Evolutionary conservation across 352 stramenopile genomes (phyloP).

Genomic region (Blastocystis sp.): DNA sequence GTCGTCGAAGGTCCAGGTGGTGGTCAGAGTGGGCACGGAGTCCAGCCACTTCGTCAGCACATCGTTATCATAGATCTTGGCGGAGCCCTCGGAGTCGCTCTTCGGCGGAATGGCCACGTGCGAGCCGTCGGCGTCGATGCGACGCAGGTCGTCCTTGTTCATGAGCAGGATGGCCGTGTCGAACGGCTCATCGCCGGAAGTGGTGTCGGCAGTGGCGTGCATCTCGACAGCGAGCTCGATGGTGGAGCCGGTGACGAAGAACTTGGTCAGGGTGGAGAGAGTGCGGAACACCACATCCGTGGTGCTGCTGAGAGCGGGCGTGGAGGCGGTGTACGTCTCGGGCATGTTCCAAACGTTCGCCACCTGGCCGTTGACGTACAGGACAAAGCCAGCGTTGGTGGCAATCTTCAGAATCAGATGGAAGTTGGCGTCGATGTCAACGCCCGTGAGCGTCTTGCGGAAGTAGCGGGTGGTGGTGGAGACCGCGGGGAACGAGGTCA

Average conservation of each 20-base stretch:
- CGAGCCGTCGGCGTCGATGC: slow-evolving; percentile 4
- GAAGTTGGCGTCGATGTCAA: background rate
- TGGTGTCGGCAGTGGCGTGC: background rate
- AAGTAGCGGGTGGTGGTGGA: slow-evolving; percentile 6
- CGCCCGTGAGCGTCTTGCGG: background rate
- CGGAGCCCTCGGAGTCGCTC: background rate
- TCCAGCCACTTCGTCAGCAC: slow-evolving; percentile 6
- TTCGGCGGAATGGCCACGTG: background rate
- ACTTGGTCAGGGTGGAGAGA: background rate
- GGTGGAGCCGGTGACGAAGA: background rate
- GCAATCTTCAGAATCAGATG: background rate
- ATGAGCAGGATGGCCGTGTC: background rate
- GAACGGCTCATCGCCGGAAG: slow-evolving; percentile 11
- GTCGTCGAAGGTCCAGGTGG: slow-evolving; percentile 35
- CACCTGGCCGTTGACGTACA: slow-evolving; percentile 1
- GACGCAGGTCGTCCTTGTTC: background rate
- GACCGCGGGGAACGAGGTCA: background rate
- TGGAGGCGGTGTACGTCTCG: background rate
- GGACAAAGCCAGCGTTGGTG: background rate
- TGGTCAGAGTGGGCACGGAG: background rate
- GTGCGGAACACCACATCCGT: background rate
- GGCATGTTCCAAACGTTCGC: background rate
- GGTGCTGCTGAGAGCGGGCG: background rate
- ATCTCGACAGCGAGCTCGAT: slow-evolving; percentile 14
- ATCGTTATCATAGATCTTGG: background rate